Percentiles rank a stretch among this genome's conserved stretches.
Conservation (phyloP, 805 yeast genomes). For the Kurtzmaniella cleridarum region DNA sequence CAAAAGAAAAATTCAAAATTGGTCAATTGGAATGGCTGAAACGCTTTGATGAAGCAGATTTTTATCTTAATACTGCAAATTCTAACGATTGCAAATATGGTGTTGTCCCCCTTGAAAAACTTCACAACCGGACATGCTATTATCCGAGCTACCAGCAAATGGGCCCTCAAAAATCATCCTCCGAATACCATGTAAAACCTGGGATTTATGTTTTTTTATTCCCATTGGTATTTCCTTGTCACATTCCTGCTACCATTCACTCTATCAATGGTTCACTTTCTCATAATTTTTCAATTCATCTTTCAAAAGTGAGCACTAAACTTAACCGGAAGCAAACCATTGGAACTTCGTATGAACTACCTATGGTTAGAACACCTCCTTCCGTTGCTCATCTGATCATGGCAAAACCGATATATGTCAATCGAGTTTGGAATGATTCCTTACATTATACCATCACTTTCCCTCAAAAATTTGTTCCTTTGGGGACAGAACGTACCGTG, state of each 20-base stretch:
- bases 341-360: slow-evolving; percentile 29
- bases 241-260: slow-evolving; percentile 55
- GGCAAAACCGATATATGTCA: slow-evolving; percentile 73
- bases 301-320: slow-evolving; percentile 32
- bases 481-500: slow-evolving; percentile 55
- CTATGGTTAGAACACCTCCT: slow-evolving; percentile 52
- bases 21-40: slow-evolving; percentile 47
- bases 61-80: slow-evolving; percentile 35
- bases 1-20: slow-evolving; percentile 43
- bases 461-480: slow-evolving; percentile 62
- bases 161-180: slow-evolving; percentile 7
- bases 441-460: slow-evolving; percentile 66
- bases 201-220: slow-evolving; percentile 68
- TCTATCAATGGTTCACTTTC: slow-evolving; percentile 46
- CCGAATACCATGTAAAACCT: slow-evolving; percentile 31
- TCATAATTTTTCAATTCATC: slow-evolving; percentile 37
- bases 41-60: slow-evolving; percentile 37
- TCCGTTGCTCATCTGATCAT: slow-evolving; percentile 51
- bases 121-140: slow-evolving; percentile 35
- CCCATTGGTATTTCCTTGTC: slow-evolving; percentile 57
- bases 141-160: slow-evolving; percentile 14
- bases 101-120: slow-evolving; percentile 38
- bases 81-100: slow-evolving; percentile 39
- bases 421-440: slow-evolving; percentile 68
- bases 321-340: slow-evolving; percentile 30